Evolutionary conservation across 2,329 filamentous ascomycete genomes (phyloP).

Genomic region (Alternaria alternata): DNA sequence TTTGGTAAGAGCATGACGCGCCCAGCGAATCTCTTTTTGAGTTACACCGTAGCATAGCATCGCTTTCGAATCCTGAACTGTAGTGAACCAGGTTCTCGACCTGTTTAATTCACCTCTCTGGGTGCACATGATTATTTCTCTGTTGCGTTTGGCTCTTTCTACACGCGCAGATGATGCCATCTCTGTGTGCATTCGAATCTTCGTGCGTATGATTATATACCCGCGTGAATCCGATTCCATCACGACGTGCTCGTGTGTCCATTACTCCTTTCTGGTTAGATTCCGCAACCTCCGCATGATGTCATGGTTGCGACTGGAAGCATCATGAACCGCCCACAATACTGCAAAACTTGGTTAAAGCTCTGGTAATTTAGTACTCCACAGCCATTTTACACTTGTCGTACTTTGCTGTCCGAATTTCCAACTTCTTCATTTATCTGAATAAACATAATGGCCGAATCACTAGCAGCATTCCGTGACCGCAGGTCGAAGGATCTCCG

Average conservation of each 20-base stretch:
- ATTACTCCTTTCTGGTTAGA: conserved; percentile 9
- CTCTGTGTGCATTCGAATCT: background rate
- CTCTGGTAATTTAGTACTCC: background rate
- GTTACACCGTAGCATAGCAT: conserved; percentile 4
- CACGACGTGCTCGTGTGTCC: conserved; percentile 9
- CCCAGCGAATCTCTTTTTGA: background rate
- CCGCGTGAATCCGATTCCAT: background rate
- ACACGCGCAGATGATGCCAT: background rate
- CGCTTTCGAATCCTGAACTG: background rate
- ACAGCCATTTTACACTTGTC: background rate
- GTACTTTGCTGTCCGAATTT: background rate
- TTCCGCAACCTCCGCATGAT: conserved; percentile 22
- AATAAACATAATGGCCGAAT: conserved; percentile 35
- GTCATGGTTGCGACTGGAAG: conserved; percentile 21
- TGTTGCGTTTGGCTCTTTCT: background rate
- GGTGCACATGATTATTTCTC: background rate
- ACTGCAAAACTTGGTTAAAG: background rate
- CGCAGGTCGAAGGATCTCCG: conserved; percentile 38
- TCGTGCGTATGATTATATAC: background rate
- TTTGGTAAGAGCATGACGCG: conserved; percentile 5
- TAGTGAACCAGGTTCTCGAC: background rate
- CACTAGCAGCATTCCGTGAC: conserved; percentile 43
- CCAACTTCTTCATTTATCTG: background rate
- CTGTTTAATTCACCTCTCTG: background rate
- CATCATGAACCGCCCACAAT: conserved; percentile 6